Percentiles rank a stretch among this genome's conserved stretches.
phyloP scores from a whole-genome alignment of 768 basidiomycete species.

The Termitomyces sp. region DNA sequence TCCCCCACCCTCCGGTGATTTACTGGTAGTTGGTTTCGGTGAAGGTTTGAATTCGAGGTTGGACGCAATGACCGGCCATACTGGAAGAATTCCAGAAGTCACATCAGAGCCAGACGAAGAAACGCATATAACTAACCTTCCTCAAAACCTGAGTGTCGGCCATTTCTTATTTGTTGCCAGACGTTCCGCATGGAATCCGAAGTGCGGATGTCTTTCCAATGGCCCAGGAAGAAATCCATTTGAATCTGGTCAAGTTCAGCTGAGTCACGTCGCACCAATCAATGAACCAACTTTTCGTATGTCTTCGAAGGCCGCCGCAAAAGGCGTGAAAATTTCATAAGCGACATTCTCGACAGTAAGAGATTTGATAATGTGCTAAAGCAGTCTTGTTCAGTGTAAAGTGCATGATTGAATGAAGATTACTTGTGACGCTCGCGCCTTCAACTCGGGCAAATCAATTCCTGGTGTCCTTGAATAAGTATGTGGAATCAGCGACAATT shows the following conservation, averaged over 20 bases:
- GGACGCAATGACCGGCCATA: slow-evolving; percentile 64
- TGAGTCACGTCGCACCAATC: slow-evolving; percentile 26
- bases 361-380: slow-evolving; percentile 68
- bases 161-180: slow-evolving; percentile 81
- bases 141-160: slow-evolving; percentile 84
- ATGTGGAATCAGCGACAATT: neutral
- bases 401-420: neutral
- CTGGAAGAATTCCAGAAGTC: slow-evolving; percentile 22
- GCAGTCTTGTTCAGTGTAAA: neutral
- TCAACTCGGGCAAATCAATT: slow-evolving; percentile 66
- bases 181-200: slow-evolving; percentile 80
- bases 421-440: slow-evolving; percentile 62
- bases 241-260: slow-evolving; percentile 52
- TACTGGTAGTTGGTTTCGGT: slow-evolving; percentile 8
- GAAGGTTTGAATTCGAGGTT: slow-evolving; percentile 56
- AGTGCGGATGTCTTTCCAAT: slow-evolving; percentile 80
- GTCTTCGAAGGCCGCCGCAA: slow-evolving; percentile 77
- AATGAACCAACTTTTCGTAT: slow-evolving; percentile 56
- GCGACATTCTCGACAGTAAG: slow-evolving; percentile 78
- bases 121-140: slow-evolving; percentile 45
- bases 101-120: slow-evolving; percentile 9
- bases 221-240: slow-evolving; percentile 71
- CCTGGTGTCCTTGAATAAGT: slow-evolving; percentile 31
- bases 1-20: slow-evolving; percentile 14
- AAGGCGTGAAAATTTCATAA: slow-evolving; percentile 81